Conservation (phyloP, 1,284 basidiomycete genomes). For the Wallemia ichthyophaga region DNA sequence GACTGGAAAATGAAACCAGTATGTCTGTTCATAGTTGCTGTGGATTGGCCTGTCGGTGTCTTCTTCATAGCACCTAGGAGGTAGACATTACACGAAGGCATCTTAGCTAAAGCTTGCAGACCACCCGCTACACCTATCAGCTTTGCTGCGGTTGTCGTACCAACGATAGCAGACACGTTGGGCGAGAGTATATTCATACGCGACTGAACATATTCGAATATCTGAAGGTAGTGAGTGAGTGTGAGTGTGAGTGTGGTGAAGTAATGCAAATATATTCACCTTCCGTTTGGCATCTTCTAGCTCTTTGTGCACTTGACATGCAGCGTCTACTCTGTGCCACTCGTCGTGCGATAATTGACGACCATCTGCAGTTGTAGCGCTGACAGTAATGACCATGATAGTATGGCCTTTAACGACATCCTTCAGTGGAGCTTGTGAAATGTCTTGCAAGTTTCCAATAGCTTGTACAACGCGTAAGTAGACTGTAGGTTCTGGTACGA, state of each 20-base stretch:
- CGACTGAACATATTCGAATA: slow-evolving; percentile 95
- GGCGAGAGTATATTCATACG: slow-evolving; percentile 94
- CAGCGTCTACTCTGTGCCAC: slow-evolving; percentile 53
- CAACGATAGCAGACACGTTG: slow-evolving; percentile 89
- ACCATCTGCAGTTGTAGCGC: slow-evolving; percentile 68
- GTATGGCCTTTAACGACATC: slow-evolving; percentile 65
- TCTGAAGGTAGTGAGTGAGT: slow-evolving; percentile 22
- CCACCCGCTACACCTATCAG: slow-evolving; percentile 90
- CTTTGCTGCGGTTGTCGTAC: slow-evolving; percentile 92
- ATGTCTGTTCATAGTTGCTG: slow-evolving; percentile 46
- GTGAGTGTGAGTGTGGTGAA: not conserved
- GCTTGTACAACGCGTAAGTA: slow-evolving; percentile 73
- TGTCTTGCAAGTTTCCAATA: slow-evolving; percentile 61
- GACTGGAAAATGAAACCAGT: slow-evolving; percentile 92
- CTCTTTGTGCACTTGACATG: slow-evolving; percentile 59
- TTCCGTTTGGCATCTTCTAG: slow-evolving; percentile 64
- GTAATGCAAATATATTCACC: slow-evolving; percentile 19
- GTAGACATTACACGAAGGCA: slow-evolving; percentile 86
- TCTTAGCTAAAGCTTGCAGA: slow-evolving; percentile 60
- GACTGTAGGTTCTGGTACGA: slow-evolving; percentile 69
- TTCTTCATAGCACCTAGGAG: slow-evolving; percentile 80
- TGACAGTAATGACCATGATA: slow-evolving; percentile 85
- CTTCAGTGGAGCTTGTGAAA: slow-evolving; percentile 48
- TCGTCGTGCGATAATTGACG: slow-evolving; percentile 33
- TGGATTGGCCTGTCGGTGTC: slow-evolving; percentile 38